These are phyloP conservation scores for Stentor coeruleus DNA, from an alignment of 73 alveolate species.

Conservation along the genomic window DNA sequence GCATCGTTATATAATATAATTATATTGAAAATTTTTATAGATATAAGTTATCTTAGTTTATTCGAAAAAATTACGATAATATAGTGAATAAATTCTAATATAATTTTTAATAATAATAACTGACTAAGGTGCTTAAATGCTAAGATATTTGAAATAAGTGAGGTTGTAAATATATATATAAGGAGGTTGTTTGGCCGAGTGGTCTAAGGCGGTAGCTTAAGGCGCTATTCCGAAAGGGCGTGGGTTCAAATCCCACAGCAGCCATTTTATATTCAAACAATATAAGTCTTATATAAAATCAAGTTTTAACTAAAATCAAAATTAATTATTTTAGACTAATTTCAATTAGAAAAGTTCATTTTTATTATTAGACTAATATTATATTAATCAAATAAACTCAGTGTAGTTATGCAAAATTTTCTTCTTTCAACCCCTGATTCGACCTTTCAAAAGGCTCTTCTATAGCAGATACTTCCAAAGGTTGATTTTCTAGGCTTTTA, in stretches of 20 bases:
- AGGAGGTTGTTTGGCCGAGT: background rate
- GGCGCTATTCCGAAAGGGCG: no score
- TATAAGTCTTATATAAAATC: background rate
- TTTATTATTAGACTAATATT: background rate
- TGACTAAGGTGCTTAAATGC: conserved; percentile 54
- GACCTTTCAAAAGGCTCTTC: background rate
- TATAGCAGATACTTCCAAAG: background rate
- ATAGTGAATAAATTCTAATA: background rate
- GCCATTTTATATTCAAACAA: background rate
- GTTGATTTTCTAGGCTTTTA: no score
- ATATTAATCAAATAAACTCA: no score
- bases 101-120: conserved; percentile 78
- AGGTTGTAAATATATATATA: background rate
- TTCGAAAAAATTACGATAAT: background rate
- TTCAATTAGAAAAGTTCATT: no score
- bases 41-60: no score
- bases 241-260: background rate
- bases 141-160: background rate
- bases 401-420: no score
- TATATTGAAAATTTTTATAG: no score
- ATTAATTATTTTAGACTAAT: no score
- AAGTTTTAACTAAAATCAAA: no score
- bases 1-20: no score
- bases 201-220: no score
- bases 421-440: background rate